Evolutionary conservation across 805 yeast genomes (phyloP), one percentile per base, ranked within the genome.

Genomic region (Kregervanrija pseudodelftensis): DNA sequence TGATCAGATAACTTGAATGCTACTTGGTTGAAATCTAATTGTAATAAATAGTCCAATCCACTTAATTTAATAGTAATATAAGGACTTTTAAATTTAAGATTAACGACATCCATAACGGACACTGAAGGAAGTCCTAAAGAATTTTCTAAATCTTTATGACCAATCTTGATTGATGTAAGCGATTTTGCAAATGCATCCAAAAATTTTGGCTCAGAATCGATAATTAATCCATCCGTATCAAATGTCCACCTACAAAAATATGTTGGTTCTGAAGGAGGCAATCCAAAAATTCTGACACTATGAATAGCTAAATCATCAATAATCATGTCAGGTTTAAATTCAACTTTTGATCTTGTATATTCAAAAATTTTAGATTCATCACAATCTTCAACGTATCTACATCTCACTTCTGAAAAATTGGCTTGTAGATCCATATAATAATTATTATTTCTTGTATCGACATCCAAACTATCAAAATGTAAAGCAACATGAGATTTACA

Each of bases 341-440:
- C 41, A 1, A 48, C 44, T 1, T 45, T 49, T 1, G 46, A 39
- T 14, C 47, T 43, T 1, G 63, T 70, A 55, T 45, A 52, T 40
- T 17, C 58, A 49, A 47, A 63, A 45, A 54, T 55, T 33, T 30
- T 44, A 35, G 50, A 42, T 43, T 59, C 59, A 39, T 56, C 56
- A 39, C 55, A 53, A 37, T 48, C 44, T n/a, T 52, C 58, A 10
- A 59, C 41, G 12, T 50, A 45, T 11, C 59, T 50, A 0, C 76
- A 77, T 5, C 56, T 60, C 2, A 80, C 59, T 1, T 90, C 87
- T 11, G 84, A 71, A 35, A 81, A 69, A 51, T 85, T 79, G 1
- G 83, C 84, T 56, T 88, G 91, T 49, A 91, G 59, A 57, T 91
- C 96, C 96, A 93, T 90, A 58, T 91, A 93, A 61, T 85, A 93